A percentile compares a stretch with the other conserved stretches of the same genome.
Conservation (phyloP, 2,329 filamentous ascomycete species). For the Stemphylium lycopersici region DNA sequence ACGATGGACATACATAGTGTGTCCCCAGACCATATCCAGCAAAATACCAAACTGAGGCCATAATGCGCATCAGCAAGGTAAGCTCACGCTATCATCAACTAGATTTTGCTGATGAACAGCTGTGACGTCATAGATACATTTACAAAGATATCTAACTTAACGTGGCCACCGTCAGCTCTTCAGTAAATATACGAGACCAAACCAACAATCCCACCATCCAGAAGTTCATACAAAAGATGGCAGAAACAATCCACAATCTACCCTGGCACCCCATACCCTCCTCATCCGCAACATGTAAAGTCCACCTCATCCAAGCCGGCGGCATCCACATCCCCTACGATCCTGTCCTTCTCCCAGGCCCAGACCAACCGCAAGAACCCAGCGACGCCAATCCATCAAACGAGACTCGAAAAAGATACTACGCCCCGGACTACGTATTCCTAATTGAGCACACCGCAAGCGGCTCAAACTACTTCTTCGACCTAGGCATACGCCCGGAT, state of each 20-base stretch:
- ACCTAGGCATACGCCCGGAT: constrained; percentile 60
- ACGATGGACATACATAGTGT: background rate
- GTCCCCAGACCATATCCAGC: background rate
- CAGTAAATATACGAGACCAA: background rate
- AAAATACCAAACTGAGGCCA: background rate
- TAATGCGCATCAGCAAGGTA: background rate
- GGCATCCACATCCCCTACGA: constrained; percentile 54
- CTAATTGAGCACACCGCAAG: constrained; percentile 38
- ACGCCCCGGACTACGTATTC: constrained; percentile 42
- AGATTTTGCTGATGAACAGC: background rate
- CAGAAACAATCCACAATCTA: constrained; percentile 4
- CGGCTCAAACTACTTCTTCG: constrained; percentile 56
- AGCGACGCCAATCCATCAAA: constrained; percentile 42
- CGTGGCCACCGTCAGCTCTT: background rate
- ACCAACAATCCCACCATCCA: background rate
- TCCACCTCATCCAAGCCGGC: constrained; percentile 45
- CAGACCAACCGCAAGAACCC: constrained; percentile 51
- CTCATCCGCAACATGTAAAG: constrained; percentile 32
- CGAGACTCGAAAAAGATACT: constrained; percentile 25
- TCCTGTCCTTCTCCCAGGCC: constrained; percentile 55
- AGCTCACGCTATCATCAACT: background rate
- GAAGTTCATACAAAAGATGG: background rate
- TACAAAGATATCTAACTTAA: background rate
- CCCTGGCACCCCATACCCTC: constrained; percentile 39
- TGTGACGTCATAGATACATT: constrained; percentile 1